phyloP scores from a whole-genome alignment of 164 flowering plant genomes.

The Magnolia sinica region DNA sequence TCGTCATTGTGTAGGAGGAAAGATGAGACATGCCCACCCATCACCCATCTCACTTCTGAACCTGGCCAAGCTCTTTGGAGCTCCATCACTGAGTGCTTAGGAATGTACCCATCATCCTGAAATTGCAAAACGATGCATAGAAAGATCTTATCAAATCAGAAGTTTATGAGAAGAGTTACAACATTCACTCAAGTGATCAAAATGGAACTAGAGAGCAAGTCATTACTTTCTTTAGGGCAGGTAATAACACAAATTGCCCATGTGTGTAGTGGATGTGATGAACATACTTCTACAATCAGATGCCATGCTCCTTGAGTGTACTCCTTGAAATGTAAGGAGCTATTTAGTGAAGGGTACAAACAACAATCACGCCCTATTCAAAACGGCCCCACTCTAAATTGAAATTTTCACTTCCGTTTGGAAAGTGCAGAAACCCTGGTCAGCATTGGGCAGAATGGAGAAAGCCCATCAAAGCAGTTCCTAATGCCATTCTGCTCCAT shows the following conservation, averaged over 20 bases:
- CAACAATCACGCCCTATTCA: background rate
- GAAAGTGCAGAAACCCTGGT: too few species aligned
- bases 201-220: background rate
- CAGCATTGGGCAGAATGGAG: too few species aligned
- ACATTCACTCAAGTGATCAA: background rate
- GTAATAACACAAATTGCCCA: background rate
- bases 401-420: background rate
- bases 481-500: too few species aligned
- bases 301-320: background rate
- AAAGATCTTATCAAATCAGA: background rate
- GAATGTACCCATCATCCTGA: constrained; percentile 98
- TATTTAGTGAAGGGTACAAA: background rate
- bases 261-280: background rate
- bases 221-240: background rate
- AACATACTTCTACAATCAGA: background rate
- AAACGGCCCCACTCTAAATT: background rate
- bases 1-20: constrained; percentile 83
- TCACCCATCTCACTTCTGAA: constrained; percentile 98
- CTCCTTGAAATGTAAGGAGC: background rate
- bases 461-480: too few species aligned
- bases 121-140: background rate
- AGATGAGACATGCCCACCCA: constrained; percentile 95
- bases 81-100: constrained; percentile 87
- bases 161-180: background rate
- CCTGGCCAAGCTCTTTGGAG: constrained; percentile 99